Base-by-base conservation (phyloP, 305 asterid genomes). In the Fraxinus albicans region DNA sequence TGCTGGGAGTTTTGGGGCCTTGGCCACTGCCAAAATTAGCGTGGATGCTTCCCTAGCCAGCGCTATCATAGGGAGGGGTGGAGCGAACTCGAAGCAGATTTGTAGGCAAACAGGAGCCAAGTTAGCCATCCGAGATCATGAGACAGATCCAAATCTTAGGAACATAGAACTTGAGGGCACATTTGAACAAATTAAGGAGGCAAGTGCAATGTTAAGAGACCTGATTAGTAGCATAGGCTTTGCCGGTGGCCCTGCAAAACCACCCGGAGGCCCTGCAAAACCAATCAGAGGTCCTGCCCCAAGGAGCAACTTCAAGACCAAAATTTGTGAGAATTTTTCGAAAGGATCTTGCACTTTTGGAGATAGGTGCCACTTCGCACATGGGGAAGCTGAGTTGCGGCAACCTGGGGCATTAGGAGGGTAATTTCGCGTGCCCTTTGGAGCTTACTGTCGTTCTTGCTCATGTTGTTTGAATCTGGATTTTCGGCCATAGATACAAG, bases 291-390 rank as follows among this genome's bases (percentile, higher is more conserved):
- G 90, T 15, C 83, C 88, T 3, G 81, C 89, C 76, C 78, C 86
- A 0, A 87, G 87, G 25, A 90, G 88, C 88, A 92, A 92, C 89
- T 94, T 53, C 82, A 95, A 93, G 92, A 95, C 98, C 4, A 95
- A 94, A 87, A 88, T 94, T 0, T 95, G 99, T 58, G 99, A 93
- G 88, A 95, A 94, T 58, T 95, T 93, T 73, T 58, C 89, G 7
- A 93, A 91, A 78, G 98, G 99, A 38, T 87, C 96, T 6, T 95
- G 99, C 91, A 95, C 99, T 0, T 95, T 95, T 31, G 99, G 97
- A 23, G 98, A 93, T 8, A 85, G 94, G 90, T 95, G 99, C 84
- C 98, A 95, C 84, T 95, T 95, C 63, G 98, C 99, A 3, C 99
- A 95, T 21, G 99, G 99, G 70, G 93, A 86, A 8, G 86, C 91